Evolutionary conservation across 2,329 filamentous ascomycete species (phyloP).

Genomic region (Venturia asperata): DNA sequence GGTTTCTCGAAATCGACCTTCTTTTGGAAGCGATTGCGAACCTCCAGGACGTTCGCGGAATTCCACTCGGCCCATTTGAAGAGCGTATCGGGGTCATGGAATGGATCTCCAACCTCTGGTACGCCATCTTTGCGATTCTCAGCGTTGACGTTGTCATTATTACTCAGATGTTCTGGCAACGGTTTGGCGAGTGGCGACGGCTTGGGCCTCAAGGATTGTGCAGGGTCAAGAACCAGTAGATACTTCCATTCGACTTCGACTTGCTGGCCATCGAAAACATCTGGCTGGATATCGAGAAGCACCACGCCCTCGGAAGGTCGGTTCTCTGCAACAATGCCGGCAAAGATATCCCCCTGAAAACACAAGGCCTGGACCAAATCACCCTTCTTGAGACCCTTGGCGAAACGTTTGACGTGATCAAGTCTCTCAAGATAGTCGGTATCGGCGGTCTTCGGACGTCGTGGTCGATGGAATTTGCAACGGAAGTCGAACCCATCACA

Average conservation of each 20-base stretch:
- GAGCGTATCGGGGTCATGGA: constrained; percentile 39
- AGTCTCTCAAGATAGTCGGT: constrained; percentile 60
- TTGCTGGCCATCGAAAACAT: constrained; percentile 37
- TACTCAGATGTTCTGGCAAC: constrained; percentile 52
- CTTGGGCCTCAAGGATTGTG: constrained; percentile 65
- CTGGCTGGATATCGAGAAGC: constrained; percentile 49
- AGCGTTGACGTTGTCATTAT: constrained; percentile 38
- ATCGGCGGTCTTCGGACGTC: constrained; percentile 70
- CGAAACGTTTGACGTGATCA: constrained; percentile 60
- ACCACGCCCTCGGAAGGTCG: constrained; percentile 54
- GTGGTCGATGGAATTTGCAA: constrained; percentile 87
- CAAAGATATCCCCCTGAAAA: constrained; percentile 79
- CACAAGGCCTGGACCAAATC: constrained; percentile 85
- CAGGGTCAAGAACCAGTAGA: constrained; percentile 63
- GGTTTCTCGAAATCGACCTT: constrained; percentile 66
- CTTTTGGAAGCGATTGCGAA: constrained; percentile 43
- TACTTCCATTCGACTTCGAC: constrained; percentile 82
- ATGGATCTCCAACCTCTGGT: constrained; percentile 41
- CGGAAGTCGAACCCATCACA: constrained; percentile 88
- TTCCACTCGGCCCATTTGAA: constrained; percentile 63
- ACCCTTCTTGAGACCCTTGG: constrained; percentile 59
- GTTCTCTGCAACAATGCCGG: constrained; percentile 81
- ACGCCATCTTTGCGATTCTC: constrained; percentile 45
- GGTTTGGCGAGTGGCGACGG: constrained; percentile 66
- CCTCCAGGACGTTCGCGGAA: constrained; percentile 36